Percentiles rank a stretch among this genome's conserved stretches.
These are phyloP conservation scores for Ambrosiella beaveri DNA, from an alignment of 2,329 filamentous ascomycete species.

Conservation along the genomic window DNA sequence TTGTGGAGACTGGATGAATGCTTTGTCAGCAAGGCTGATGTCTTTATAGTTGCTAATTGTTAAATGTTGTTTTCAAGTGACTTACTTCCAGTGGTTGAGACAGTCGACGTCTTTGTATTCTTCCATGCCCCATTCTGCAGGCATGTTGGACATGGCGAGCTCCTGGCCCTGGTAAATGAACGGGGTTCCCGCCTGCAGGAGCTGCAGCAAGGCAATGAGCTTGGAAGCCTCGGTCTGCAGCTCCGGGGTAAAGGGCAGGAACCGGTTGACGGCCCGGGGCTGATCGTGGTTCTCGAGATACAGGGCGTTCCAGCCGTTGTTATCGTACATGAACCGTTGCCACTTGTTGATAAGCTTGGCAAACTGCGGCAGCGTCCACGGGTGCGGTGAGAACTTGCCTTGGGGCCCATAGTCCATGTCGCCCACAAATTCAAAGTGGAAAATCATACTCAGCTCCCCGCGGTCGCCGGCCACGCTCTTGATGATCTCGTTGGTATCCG, in stretches of 20 bases:
- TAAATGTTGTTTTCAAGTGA: neutral
- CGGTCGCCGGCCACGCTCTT: slow-evolving; percentile 35
- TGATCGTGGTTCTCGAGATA: slow-evolving; percentile 54
- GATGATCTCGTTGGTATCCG: slow-evolving; percentile 26
- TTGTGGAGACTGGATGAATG: slow-evolving; percentile 20
- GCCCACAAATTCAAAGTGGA: slow-evolving; percentile 46
- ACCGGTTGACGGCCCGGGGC: slow-evolving; percentile 40
- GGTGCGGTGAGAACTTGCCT: slow-evolving; percentile 26
- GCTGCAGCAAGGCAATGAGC: slow-evolving; percentile 40
- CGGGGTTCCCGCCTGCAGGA: slow-evolving; percentile 41
- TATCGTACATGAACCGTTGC: slow-evolving; percentile 41
- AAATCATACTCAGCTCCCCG: slow-evolving; percentile 52
- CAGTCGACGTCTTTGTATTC: slow-evolving; percentile 54
- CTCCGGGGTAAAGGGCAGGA: slow-evolving; percentile 31
- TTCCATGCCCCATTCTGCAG: slow-evolving; percentile 39
- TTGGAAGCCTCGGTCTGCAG: slow-evolving; percentile 36
- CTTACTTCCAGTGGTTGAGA: slow-evolving; percentile 32
- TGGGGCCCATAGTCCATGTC: slow-evolving; percentile 29
- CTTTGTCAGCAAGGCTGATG: neutral
- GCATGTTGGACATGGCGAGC: slow-evolving; percentile 48
- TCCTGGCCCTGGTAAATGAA: slow-evolving; percentile 58
- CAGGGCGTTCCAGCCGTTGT: slow-evolving; percentile 46
- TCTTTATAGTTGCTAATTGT: neutral
- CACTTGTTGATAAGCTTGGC: slow-evolving; percentile 37
- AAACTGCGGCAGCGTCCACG: slow-evolving; percentile 32